Conservation (phyloP, 2,329 filamentous ascomycete species). For the Hymenoscyphus occultus region DNA sequence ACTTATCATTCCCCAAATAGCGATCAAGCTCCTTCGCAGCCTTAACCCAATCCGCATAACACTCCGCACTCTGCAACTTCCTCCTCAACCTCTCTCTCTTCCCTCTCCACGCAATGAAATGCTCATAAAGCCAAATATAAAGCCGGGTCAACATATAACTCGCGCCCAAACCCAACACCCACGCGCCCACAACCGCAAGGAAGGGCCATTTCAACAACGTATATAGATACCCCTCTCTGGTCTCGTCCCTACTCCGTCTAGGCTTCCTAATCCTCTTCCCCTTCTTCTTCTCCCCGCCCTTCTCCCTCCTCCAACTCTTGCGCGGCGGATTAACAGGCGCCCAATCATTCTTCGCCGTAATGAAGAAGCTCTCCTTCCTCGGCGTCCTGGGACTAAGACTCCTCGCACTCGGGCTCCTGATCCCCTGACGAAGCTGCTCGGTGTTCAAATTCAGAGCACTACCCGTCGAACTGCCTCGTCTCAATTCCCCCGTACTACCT, state of each 20-base stretch:
- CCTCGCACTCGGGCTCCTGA: neutral
- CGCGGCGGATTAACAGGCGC: slow-evolving; percentile 64
- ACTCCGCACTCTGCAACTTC: slow-evolving; percentile 67
- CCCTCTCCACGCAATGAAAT: slow-evolving; percentile 86
- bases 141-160: slow-evolving; percentile 78
- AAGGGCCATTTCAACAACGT: slow-evolving; percentile 89
- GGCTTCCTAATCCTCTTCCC: slow-evolving; percentile 35
- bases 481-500: neutral
- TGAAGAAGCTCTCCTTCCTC: slow-evolving; percentile 48
- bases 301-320: slow-evolving; percentile 22
- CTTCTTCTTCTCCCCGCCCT: slow-evolving; percentile 39
- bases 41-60: slow-evolving; percentile 79
- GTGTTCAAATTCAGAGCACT: neutral
- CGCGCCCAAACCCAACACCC: slow-evolving; percentile 71
- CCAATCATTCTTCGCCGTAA: slow-evolving; percentile 95
- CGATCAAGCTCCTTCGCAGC: slow-evolving; percentile 76
- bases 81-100: slow-evolving; percentile 67
- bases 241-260: slow-evolving; percentile 75
- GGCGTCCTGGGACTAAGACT: neutral
- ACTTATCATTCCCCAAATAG: slow-evolving; percentile 75
- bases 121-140: slow-evolving; percentile 92
- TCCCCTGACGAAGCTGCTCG: neutral
- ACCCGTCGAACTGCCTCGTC: neutral
- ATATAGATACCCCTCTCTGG: slow-evolving; percentile 89
- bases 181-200: slow-evolving; percentile 72